Percentiles rank a stretch among this genome's conserved stretches.
Conservation (phyloP, 1,284 basidiomycete species). For the Rhodotorula sp. region DNA sequence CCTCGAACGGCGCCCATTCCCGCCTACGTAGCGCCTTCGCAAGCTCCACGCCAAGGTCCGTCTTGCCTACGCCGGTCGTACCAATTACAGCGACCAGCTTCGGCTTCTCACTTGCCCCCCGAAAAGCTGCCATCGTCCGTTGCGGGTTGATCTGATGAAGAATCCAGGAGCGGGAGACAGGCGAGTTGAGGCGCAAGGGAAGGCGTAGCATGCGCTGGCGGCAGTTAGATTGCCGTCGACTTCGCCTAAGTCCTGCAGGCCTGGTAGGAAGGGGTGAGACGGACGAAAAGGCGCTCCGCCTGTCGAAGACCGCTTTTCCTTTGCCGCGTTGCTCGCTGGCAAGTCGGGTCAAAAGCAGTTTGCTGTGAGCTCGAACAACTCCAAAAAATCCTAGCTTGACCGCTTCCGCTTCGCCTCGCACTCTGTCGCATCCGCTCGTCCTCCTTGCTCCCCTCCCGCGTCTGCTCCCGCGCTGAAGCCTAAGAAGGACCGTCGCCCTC, state of each 20-base stretch:
- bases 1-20: slow-evolving; percentile 5
- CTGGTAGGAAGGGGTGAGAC: no score
- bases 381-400: no score
- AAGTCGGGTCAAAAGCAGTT: no score
- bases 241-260: not conserved
- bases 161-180: not conserved
- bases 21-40: slow-evolving; percentile 58
- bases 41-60: slow-evolving; percentile 83
- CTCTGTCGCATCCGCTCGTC: no score
- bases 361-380: no score
- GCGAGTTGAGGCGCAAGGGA: not conserved
- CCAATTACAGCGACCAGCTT: slow-evolving; percentile 77
- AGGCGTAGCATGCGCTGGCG: not conserved
- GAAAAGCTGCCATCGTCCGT: not conserved
- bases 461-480: no score
- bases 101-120: not conserved
- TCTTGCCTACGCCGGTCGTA: slow-evolving; percentile 96
- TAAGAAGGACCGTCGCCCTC: no score
- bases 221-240: not conserved
- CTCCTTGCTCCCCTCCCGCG: no score
- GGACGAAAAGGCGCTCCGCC: not conserved
- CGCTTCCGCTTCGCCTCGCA: no score
- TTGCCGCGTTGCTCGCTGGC: no score
- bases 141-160: no score
- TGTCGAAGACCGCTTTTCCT: no score